A percentile compares a stretch with the other conserved stretches of the same genome.
These are phyloP conservation scores for Saturnispora dispora DNA, from an alignment of 805 yeast species.

Conservation along the genomic window DNA sequence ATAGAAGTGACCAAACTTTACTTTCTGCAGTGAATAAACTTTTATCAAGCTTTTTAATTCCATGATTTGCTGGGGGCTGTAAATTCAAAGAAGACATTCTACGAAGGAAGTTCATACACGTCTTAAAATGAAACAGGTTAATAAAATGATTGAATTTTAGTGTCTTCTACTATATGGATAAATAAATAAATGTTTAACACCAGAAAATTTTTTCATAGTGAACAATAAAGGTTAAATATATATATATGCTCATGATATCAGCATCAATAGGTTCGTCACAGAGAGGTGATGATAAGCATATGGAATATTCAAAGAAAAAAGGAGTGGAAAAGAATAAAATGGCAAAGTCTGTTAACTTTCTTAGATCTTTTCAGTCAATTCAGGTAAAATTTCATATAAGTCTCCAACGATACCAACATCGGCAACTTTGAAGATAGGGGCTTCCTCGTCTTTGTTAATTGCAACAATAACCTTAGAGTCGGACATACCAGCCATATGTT, in stretches of 20 bases:
- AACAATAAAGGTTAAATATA: neutral
- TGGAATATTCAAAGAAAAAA: too few species aligned
- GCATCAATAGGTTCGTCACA: neutral
- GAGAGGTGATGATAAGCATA: neutral
- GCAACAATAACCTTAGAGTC: slow-evolving; percentile 91
- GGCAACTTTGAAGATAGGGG: slow-evolving; percentile 87
- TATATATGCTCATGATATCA: neutral
- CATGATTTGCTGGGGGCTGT: slow-evolving; percentile 59
- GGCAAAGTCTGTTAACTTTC: neutral
- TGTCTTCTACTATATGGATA: neutral
- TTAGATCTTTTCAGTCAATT: slow-evolving; percentile 66
- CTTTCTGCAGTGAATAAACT: slow-evolving; percentile 49
- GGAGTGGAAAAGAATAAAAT: neutral
- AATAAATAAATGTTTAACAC: neutral
- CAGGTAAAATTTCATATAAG: slow-evolving; percentile 79
- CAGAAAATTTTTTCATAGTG: neutral
- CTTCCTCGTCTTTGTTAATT: slow-evolving; percentile 88
- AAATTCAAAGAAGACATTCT: slow-evolving; percentile 3
- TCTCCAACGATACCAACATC: slow-evolving; percentile 90
- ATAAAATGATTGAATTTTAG: neutral
- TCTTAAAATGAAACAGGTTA: neutral
- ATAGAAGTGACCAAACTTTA: slow-evolving; percentile 55
- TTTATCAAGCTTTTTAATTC: slow-evolving; percentile 59
- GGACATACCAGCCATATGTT: slow-evolving; percentile 97
- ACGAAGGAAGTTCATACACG: slow-evolving; percentile 4